Evolutionary conservation across 371 early-diverging fungal species (phyloP).

Genomic region (Thermomucor indicae-seudaticae): DNA sequence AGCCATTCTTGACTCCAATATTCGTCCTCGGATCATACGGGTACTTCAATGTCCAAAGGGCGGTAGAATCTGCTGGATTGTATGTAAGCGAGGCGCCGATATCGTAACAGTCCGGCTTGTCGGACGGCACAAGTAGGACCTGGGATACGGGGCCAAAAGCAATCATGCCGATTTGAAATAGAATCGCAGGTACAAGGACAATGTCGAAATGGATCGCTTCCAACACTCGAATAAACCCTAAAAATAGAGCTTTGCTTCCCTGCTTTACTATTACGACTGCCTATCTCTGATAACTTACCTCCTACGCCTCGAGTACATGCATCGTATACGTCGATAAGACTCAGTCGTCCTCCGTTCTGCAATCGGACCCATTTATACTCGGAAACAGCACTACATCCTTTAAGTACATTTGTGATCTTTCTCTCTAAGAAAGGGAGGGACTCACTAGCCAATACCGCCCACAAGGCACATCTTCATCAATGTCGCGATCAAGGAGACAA

Average conservation of each 20-base stretch:
- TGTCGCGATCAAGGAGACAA: slow-evolving; percentile 9
- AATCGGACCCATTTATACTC: slow-evolving; percentile 19
- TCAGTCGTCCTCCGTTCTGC: slow-evolving; percentile 6
- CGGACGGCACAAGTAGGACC: not conserved
- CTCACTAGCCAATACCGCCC: slow-evolving; percentile 15
- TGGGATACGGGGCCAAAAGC: slow-evolving; percentile 5
- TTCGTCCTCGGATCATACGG: not conserved
- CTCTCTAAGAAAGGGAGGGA: not conserved
- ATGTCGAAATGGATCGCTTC: slow-evolving; percentile 1
- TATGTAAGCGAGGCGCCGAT: not conserved
- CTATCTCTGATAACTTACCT: slow-evolving; percentile 1
- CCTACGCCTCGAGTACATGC: slow-evolving; percentile 17
- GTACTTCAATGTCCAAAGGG: not conserved
- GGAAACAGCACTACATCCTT: slow-evolving; percentile 10
- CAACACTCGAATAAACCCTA: not conserved
- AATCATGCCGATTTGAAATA: slow-evolving; percentile 4
- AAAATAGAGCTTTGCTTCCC: not conserved
- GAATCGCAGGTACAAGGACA: slow-evolving; percentile 1
- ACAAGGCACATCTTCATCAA: slow-evolving; percentile 11
- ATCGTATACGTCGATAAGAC: slow-evolving; percentile 15
- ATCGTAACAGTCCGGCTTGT: too few relatives aligned
- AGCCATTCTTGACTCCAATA: not conserved
- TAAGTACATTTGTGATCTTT: not conserved
- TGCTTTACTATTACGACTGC: not conserved
- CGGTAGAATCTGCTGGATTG: not conserved